A percentile compares a stretch with the other conserved stretches of the same genome.
Evolutionary conservation across 1,284 basidiomycete genomes (phyloP).

Genomic region (Entoloma clypeatum): DNA sequence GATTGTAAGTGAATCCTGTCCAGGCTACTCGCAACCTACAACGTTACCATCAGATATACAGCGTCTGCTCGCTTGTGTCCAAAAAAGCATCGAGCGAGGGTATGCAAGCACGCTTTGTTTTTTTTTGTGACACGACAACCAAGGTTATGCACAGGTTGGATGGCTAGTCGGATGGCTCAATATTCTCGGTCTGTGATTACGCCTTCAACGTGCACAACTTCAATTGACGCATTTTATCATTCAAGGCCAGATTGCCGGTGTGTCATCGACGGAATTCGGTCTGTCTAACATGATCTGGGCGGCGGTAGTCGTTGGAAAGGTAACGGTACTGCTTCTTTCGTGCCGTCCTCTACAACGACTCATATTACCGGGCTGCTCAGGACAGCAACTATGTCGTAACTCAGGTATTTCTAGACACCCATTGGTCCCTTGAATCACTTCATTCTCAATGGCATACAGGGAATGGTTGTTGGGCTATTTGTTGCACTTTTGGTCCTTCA

Average conservation of each 20-base stretch:
- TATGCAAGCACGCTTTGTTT: slow-evolving; percentile 21
- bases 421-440: neutral
- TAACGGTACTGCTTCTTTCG: slow-evolving; percentile 19
- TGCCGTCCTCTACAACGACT: neutral
- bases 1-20: slow-evolving; percentile 51
- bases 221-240: neutral
- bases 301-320: slow-evolving; percentile 59
- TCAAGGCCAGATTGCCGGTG: slow-evolving; percentile 71
- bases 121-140: slow-evolving; percentile 7
- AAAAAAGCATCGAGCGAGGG: slow-evolving; percentile 59
- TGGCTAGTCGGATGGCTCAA: slow-evolving; percentile 88
- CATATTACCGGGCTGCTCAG: slow-evolving; percentile 23
- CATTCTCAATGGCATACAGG: slow-evolving; percentile 32
- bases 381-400: slow-evolving; percentile 49
- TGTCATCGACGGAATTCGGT: slow-evolving; percentile 88
- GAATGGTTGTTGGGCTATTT: slow-evolving; percentile 76
- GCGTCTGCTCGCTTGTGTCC: slow-evolving; percentile 77
- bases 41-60: slow-evolving; percentile 48
- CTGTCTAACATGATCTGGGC: slow-evolving; percentile 87
- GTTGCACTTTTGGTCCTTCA: slow-evolving; percentile 70
- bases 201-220: slow-evolving; percentile 11
- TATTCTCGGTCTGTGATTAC: slow-evolving; percentile 58
- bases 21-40: neutral
- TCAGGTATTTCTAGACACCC: slow-evolving; percentile 21
- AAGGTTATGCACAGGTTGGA: slow-evolving; percentile 45